Conservation (phyloP, 1,284 basidiomycete genomes). For the Thecaphora thlaspeos region DNA sequence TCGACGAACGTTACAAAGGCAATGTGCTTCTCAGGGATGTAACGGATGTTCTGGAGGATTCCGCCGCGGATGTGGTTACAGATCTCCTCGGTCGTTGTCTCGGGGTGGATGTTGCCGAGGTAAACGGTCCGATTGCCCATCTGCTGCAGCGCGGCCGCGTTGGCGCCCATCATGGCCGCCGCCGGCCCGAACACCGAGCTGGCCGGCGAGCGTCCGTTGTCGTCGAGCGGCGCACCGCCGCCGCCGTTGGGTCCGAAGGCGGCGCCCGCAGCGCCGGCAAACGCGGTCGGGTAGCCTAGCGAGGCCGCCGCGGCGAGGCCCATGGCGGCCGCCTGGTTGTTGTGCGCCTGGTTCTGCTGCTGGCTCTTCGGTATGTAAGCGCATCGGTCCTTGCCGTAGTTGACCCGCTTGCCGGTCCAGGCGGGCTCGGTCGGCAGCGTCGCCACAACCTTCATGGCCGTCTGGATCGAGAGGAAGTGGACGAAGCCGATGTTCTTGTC, state of each 20-base stretch:
- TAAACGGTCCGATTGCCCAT: conserved; percentile 57
- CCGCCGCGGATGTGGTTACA: conserved; percentile 58
- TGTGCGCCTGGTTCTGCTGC: conserved; percentile 57
- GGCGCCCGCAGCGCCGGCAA: conserved; percentile 10
- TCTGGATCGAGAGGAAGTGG: conserved; percentile 55
- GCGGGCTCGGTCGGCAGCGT: conserved; percentile 48
- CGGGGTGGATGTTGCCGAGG: conserved; percentile 56
- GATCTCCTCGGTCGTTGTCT: conserved; percentile 56
- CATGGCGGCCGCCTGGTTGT: conserved; percentile 56
- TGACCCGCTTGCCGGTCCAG: conserved; percentile 51
- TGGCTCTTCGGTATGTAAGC: conserved; percentile 56
- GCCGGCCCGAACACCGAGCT: conserved; percentile 38
- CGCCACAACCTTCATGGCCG: conserved; percentile 55
- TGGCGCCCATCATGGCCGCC: conserved; percentile 37
- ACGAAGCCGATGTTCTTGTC: conserved; percentile 57
- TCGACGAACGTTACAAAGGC: conserved; percentile 57
- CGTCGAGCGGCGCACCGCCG: conserved; percentile 6
- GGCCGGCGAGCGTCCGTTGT: conserved; percentile 25
- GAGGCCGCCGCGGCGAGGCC: conserved; percentile 55
- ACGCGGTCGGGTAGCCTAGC: conserved; percentile 53
- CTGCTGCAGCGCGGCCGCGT: conserved; percentile 40
- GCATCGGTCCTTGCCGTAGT: conserved; percentile 56
- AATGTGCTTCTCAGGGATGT: conserved; percentile 56
- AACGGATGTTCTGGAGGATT: conserved; percentile 54
- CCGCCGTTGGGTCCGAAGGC: conserved; percentile 2